Evolutionary conservation across 2,329 filamentous ascomycete species (phyloP).

Genomic region (Oidium heveae): DNA sequence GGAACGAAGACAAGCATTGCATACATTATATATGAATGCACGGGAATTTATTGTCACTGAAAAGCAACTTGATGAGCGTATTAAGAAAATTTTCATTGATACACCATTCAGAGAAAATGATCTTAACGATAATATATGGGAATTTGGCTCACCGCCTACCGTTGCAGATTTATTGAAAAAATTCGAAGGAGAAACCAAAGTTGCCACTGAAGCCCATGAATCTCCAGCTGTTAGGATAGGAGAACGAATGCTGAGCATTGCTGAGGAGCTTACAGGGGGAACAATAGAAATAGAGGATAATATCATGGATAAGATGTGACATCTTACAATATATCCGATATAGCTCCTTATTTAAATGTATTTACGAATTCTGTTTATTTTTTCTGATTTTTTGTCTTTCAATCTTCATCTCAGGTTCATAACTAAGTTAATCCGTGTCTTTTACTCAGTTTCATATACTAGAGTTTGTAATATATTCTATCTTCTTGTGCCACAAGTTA

Average conservation of each 20-base stretch:
- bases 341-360: no score
- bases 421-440: no score
- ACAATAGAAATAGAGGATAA: slow-evolving; percentile 20
- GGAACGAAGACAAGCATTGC: slow-evolving; percentile 42
- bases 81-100: slow-evolving; percentile 53
- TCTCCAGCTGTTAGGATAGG: slow-evolving; percentile 19
- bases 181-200: slow-evolving; percentile 12
- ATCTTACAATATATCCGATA: no score
- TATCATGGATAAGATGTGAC: no score
- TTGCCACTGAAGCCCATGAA: slow-evolving; percentile 13
- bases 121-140: slow-evolving; percentile 11
- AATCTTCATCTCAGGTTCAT: no score
- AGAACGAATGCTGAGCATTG: slow-evolving; percentile 35
- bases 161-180: slow-evolving; percentile 21
- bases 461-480: no score
- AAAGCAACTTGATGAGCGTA: slow-evolving; percentile 43
- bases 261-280: slow-evolving; percentile 41
- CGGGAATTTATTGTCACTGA: slow-evolving; percentile 69
- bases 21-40: slow-evolving; percentile 76
- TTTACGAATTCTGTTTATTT: no score
- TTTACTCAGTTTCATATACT: no score
- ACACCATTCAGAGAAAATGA: slow-evolving; percentile 3
- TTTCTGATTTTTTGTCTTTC: no score
- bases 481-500: no score
- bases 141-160: slow-evolving; percentile 17